Conservation (phyloP, 257 asterid species). For the Marsdenia floribunda region DNA sequence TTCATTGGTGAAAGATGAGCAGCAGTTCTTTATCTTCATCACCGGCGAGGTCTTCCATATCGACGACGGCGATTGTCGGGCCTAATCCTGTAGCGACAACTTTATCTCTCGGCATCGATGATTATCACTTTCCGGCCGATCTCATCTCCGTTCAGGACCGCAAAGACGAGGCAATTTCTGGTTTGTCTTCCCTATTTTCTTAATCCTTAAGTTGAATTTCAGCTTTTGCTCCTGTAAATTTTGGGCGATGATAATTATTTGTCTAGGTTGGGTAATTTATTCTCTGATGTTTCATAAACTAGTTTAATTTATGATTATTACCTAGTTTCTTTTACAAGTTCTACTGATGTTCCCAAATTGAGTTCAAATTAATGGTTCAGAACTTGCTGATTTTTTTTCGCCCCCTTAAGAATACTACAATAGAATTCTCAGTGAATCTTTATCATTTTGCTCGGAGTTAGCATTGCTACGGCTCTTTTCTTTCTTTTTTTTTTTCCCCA, state of each 20-base stretch:
- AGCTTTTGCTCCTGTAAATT: not conserved
- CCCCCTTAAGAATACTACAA: not conserved
- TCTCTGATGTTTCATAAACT: not conserved
- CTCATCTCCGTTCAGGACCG: constrained; percentile 60
- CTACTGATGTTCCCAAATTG: not conserved
- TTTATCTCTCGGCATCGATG: constrained; percentile 33
- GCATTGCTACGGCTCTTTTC: not conserved
- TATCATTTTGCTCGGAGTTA: not conserved
- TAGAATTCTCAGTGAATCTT: not conserved
- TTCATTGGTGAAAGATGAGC: constrained; percentile 26
- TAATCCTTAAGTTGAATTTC: not conserved
- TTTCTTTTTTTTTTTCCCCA: too few relatives aligned
- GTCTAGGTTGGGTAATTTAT: not conserved
- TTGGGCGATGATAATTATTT: not conserved
- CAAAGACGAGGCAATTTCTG: constrained; percentile 56
- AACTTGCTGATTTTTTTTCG: not conserved
- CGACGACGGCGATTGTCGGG: constrained; percentile 34
- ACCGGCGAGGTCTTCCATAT: constrained; percentile 40
- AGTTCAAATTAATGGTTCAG: not conserved
- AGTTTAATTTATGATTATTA: not conserved
- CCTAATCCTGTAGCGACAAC: constrained; percentile 21
- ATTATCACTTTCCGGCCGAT: constrained; percentile 42
- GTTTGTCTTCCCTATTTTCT: constrained; percentile 26
- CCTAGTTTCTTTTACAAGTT: not conserved
- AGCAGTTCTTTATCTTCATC: constrained; percentile 36